Evolutionary conservation across 2,329 filamentous ascomycete genomes (phyloP).

Genomic region (Fusarium subglutinans): DNA sequence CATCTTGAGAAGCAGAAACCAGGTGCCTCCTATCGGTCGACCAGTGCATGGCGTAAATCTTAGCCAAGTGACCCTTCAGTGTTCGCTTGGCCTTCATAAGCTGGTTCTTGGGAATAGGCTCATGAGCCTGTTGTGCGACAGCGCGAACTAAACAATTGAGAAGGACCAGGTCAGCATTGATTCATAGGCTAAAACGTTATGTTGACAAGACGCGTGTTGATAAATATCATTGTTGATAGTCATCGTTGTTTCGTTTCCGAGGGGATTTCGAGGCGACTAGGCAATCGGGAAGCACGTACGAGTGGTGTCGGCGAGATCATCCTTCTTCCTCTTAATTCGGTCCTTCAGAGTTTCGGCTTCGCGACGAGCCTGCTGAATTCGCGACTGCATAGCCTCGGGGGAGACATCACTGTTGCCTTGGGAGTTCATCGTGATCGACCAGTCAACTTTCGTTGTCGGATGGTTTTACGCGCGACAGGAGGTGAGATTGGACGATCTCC

Average conservation of each 20-base stretch:
- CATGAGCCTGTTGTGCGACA: constrained; percentile 91
- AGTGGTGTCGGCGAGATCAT: constrained; percentile 97
- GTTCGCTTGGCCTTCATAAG: constrained; percentile 98
- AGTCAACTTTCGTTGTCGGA: constrained; percentile 7
- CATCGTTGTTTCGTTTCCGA: neutral
- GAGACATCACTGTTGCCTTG: constrained; percentile 71
- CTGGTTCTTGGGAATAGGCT: constrained; percentile 87
- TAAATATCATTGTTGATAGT: neutral
- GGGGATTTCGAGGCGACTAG: neutral
- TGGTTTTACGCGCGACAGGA: constrained; percentile 19
- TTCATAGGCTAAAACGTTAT: neutral
- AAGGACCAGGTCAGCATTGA: constrained; percentile 39
- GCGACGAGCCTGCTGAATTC: constrained; percentile 90
- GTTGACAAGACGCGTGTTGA: neutral
- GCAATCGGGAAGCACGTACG: constrained; percentile 70
- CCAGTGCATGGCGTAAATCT: constrained; percentile 99
- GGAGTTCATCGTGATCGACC: constrained; percentile 60
- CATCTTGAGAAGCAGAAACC: constrained; percentile 97
- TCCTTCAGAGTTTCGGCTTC: constrained; percentile 98
- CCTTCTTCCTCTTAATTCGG: constrained; percentile 99
- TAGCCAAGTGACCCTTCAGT: constrained; percentile 96
- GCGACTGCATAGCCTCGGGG: constrained; percentile 87
- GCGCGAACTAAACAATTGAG: constrained; percentile 74
- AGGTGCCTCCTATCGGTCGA: constrained; percentile 97
- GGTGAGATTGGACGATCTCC: constrained; percentile 25